A percentile compares a stretch with the other conserved stretches of the same genome.
Evolutionary conservation across 768 basidiomycete species (phyloP).

Genomic region (Collybia sp.): DNA sequence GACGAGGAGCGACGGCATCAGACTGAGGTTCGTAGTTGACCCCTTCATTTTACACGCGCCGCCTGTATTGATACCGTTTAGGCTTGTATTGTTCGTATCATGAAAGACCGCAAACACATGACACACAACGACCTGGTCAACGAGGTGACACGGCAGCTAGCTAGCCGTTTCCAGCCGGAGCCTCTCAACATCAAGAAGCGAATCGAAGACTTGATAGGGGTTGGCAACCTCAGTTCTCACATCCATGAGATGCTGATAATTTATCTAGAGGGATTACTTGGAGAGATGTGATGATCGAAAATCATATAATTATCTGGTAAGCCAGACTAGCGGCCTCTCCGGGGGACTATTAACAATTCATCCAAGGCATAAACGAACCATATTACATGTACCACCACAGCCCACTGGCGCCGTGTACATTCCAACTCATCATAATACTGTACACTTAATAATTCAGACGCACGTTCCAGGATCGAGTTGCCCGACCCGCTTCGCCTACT

Average conservation of each 20-base stretch:
- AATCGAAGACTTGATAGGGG: conserved; percentile 92
- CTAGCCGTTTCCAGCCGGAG: conserved; percentile 81
- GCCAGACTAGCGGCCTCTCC: conserved; percentile 5
- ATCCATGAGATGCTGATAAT: not conserved
- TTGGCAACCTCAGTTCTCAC: conserved; percentile 25
- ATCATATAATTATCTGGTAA: conserved; percentile 78
- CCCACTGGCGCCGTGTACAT: too few relatives aligned
- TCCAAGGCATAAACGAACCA: conserved; percentile 5
- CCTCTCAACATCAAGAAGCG: conserved; percentile 88
- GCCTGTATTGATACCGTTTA: conserved; percentile 24
- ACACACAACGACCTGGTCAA: conserved; percentile 83
- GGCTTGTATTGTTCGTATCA: conserved; percentile 96
- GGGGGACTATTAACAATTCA: not conserved
- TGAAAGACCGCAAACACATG: conserved; percentile 94
- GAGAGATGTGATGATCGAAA: conserved; percentile 85
- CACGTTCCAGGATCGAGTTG: too few relatives aligned
- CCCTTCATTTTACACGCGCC: not conserved
- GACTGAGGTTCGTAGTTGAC: conserved; percentile 62
- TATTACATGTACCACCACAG: too few relatives aligned
- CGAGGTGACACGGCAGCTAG: conserved; percentile 85
- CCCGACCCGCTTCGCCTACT: too few relatives aligned
- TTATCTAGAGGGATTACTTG: conserved; percentile 83
- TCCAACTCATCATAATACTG: too few relatives aligned
- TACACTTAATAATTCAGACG: too few relatives aligned
- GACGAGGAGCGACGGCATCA: conserved; percentile 90